Percentiles rank a stretch among this genome's conserved stretches.
phyloP scores from a whole-genome alignment of 2,329 filamentous ascomycete genomes.

The Aspergillus sp. region DNA sequence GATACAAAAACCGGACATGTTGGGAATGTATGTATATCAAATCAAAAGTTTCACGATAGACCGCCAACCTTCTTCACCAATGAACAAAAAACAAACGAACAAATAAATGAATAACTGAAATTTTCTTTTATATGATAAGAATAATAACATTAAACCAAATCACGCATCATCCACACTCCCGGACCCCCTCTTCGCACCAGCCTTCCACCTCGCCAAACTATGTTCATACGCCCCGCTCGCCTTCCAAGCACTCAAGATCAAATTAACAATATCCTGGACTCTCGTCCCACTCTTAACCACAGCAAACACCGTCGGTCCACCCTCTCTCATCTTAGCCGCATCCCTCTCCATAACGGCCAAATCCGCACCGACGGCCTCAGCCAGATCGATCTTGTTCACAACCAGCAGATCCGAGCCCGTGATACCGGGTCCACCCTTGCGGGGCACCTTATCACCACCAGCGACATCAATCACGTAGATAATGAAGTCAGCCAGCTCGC shows the following conservation, averaged over 20 bases:
- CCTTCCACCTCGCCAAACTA: conserved; percentile 48
- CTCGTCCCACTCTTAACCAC: conserved; percentile 93
- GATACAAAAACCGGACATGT: not conserved
- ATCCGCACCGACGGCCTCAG: conserved; percentile 87
- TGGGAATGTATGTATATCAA: not conserved
- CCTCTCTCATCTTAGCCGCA: conserved; percentile 90
- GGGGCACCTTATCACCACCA: conserved; percentile 92
- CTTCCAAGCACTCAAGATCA: conserved; percentile 92
- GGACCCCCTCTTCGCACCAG: conserved; percentile 41
- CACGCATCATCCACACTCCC: conserved; percentile 27
- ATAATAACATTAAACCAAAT: not conserved
- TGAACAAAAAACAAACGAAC: not conserved
- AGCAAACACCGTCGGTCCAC: conserved; percentile 91
- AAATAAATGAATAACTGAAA: too few relatives aligned
- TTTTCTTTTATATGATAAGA: too few relatives aligned
- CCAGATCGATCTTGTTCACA: conserved; percentile 96
- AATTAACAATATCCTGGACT: conserved; percentile 80
- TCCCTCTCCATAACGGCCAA: conserved; percentile 92
- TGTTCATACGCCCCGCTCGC: conserved; percentile 70
- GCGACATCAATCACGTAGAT: conserved; percentile 98
- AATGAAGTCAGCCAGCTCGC: conserved; percentile 95
- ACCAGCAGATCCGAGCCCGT: conserved; percentile 92
- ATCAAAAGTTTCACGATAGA: not conserved
- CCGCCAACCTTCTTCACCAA: too few relatives aligned
- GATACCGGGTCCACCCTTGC: conserved; percentile 95